Evolutionary conservation across 129 eudicot genomes (phyloP), one percentile per base, ranked within the genome.

Genomic region (Pulicaria dysenterica): DNA sequence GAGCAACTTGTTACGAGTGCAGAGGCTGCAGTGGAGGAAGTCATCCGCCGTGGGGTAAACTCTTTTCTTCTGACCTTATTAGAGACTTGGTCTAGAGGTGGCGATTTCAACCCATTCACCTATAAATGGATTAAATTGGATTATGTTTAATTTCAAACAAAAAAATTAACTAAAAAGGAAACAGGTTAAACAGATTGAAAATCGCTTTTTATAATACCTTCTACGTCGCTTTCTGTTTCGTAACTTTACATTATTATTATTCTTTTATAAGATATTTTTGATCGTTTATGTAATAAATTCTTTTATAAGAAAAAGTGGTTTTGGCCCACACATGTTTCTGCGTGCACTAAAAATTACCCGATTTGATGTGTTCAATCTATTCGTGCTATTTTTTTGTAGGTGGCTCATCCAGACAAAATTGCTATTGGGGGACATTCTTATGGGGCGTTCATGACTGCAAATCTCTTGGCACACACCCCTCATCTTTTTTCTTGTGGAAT

Each of bases 401-500:
- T 93, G 87, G 98, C 98, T 74, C 95, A 93, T 79, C 98, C 98
- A 40, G 79, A 83, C 78, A 93, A 90, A 85, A 87, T 93, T 67
- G 98, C 98, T 47, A 77, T 93, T 38, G 98, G 98, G 43, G 98
- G 98, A 79, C 98, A 93, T 86, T 93, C 98, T 57, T 93, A 93
- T 71, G 98, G 98, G 61, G 98, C 98, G 8, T 93, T 93, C 85
- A 93, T 93, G 98, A 86, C 98, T 39, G 96, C 98, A 74, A 93
- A 93, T 74, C 95, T 93, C 46, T 81, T 93, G 73, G 98, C 98
- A 49, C 96, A 93, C 62, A 96, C 98, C 58, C 92, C 98, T 61
- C 96, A 90, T 84, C 98, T 93, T 84, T 93, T 93, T 83, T 50
- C 87, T 55, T 93, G 98, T 67, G 98, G 96, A 56, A 87, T 93